Evolutionary conservation across 768 basidiomycete species (phyloP).

Genomic region (Russula dissimulans): DNA sequence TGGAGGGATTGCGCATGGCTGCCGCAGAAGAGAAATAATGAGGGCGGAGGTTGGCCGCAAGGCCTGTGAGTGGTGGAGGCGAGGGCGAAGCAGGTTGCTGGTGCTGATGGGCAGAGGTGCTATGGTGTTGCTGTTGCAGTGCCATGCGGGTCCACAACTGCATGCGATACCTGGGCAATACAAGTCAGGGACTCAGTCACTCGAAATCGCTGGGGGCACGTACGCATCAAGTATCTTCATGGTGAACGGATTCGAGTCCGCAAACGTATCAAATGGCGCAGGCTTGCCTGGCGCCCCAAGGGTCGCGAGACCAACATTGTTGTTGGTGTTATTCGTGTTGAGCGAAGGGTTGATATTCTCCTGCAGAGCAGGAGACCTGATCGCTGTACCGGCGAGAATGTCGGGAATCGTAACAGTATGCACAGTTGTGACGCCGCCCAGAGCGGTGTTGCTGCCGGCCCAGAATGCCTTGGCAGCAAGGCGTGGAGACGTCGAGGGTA

Average conservation of each 20-base stretch:
- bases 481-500: slow-evolving; percentile 49
- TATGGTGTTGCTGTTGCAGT: slow-evolving; percentile 49
- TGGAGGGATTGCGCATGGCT: slow-evolving; percentile 13
- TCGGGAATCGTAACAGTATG: slow-evolving; percentile 80
- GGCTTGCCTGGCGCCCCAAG: slow-evolving; percentile 27
- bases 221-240: slow-evolving; percentile 80
- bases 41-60: slow-evolving; percentile 30
- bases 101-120: slow-evolving; percentile 33
- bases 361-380: slow-evolving; percentile 34
- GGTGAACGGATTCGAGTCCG: slow-evolving; percentile 75
- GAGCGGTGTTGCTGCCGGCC: slow-evolving; percentile 52
- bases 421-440: slow-evolving; percentile 70
- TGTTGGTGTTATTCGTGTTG: slow-evolving; percentile 33
- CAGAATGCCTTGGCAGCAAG: slow-evolving; percentile 58
- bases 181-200: slow-evolving; percentile 2
- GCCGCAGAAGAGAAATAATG: slow-evolving; percentile 30
- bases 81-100: slow-evolving; percentile 21
- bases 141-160: slow-evolving; percentile 92
- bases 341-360: slow-evolving; percentile 76
- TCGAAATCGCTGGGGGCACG: slow-evolving; percentile 24
- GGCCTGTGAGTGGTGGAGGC: slow-evolving; percentile 21
- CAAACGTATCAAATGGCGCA: slow-evolving; percentile 64
- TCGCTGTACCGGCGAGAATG: slow-evolving; percentile 18
- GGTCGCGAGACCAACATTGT: slow-evolving; percentile 27
- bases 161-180: slow-evolving; percentile 56